Evolutionary conservation across 73 alveolate genomes (phyloP), one percentile per base, ranked within the genome.

Genomic region (Uronychia setigera): DNA sequence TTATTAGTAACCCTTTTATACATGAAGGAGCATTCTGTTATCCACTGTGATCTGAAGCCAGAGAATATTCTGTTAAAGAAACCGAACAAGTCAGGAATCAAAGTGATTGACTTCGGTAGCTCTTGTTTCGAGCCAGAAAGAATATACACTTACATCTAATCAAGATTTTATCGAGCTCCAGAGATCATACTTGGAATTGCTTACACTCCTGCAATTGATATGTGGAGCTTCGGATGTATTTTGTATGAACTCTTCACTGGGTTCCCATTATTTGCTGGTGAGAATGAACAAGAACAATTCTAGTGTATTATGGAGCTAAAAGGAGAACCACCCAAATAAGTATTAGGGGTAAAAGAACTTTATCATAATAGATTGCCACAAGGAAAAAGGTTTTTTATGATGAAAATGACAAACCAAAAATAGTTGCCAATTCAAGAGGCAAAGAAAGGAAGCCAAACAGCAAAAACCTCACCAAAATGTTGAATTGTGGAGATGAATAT

Each of bases 11-110:
- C 92, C 57, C 80, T 92, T 0, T 60, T 77, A 26, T 84, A 77
- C 81, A 57, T 85, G 5, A 58, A 67, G 35, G 90, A 80, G 58
- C 92, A 87, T 32, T 19, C 5, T 5, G 67, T 94, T n/a, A 93
- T 96, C 0, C 99, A 97, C 79, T 95, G 99, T 78, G 99, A 98
- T 78, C 82, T 94, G 74, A 96, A 96, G 67, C 99, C 99, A 28
- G 99, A 95, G 82, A 96, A 96, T 87, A 95, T 98, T 35, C 91
- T 98, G 9, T 79, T 89, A 14, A 83, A 87, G 31, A 82, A 83
- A 80, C 88, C 88, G 26, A 89, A 90, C 60, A 90, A 90, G 77
- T 80, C 92, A 29, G 95, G 95, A 28, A 90, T 90, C 58, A 95
- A 95, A 87, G 90, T 95, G 29, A 95, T 95, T 31, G 99, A 95